Base-by-base conservation (phyloP, 768 basidiomycete species). In the Saitozyma sp. region DNA sequence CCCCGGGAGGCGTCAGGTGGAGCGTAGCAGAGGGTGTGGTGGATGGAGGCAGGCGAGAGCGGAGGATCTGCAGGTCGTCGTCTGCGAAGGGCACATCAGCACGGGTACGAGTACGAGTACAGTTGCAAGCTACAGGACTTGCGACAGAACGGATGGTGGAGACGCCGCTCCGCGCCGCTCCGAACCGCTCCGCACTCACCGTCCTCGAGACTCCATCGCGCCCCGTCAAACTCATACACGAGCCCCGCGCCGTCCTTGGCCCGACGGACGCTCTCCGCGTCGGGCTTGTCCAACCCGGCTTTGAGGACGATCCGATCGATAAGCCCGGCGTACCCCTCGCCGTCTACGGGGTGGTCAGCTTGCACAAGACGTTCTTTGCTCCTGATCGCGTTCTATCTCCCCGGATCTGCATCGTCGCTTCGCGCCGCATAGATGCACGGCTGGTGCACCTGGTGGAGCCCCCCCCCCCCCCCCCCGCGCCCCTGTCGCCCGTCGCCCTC, bases 121-220 rank as follows among this genome's bases (percentile, higher is more conserved):
- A n/a, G n/a, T n/a, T n/a, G n/a, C n/a, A n/a, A n/a, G n/a, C n/a
- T n/a, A n/a, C n/a, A n/a, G n/a, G n/a, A n/a, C n/a, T n/a, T n/a
- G 59, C 16, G 58, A 38, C 50, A n/a, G 40, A 55, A 45, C 54
- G 40, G 19, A n/a, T 10, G 52, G 10, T 16, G 14, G 19, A 42
- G 41, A n/a, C n/a, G n/a, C n/a, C n/a, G n/a, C n/a, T n/a, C n/a
- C n/a, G n/a, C n/a, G n/a, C n/a, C n/a, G n/a, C n/a, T n/a, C n/a
- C n/a, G n/a, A n/a, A n/a, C n/a, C n/a, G n/a, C n/a, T n/a, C 45
- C 13, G n/a, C 45, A 76, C 81, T 71, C 71, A 89, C 92, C 92
- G 73, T 97, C 93, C 75, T 95, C 91, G 10, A 97, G 80, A 72
- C 89, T 89, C 90, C 90, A 96, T 54, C 90, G 78, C 0, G 86